These are phyloP conservation scores for Chaetomium sp. DNA, from an alignment of 2,329 filamentous ascomycete genomes.

Conservation along the genomic window DNA sequence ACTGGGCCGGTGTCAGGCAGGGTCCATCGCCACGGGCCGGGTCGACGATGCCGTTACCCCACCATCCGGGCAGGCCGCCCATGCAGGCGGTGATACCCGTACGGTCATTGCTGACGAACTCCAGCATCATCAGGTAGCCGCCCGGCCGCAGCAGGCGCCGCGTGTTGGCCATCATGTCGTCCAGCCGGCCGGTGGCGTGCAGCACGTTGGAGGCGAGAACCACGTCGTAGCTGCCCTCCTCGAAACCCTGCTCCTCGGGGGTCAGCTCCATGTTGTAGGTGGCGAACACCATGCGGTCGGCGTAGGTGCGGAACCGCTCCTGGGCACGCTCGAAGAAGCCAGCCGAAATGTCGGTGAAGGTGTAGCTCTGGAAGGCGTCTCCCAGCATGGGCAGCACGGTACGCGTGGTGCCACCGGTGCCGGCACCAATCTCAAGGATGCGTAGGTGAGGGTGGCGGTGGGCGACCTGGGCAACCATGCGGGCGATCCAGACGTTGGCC, in stretches of 20 bases:
- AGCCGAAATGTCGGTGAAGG: background rate
- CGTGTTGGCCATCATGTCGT: background rate
- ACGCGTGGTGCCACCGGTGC: constrained; percentile 39
- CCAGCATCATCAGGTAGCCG: background rate
- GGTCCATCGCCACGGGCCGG: background rate
- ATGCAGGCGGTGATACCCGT: background rate
- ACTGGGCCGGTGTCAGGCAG: background rate
- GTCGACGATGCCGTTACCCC: background rate
- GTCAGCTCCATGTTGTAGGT: constrained; percentile 38
- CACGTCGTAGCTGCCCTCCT: background rate
- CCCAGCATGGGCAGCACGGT: background rate
- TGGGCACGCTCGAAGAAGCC: background rate
- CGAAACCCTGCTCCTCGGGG: background rate
- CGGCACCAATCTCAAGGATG: constrained; percentile 6
- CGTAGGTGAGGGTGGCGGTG: background rate
- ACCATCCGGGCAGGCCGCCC: background rate
- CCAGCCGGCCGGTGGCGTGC: background rate
- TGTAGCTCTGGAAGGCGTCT: background rate
- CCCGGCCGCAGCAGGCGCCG: background rate
- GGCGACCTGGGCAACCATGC: background rate
- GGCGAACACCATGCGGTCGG: constrained; percentile 36
- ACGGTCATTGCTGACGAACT: background rate
- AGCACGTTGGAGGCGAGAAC: background rate
- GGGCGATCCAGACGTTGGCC: background rate
- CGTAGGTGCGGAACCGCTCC: constrained; percentile 7